These are phyloP conservation scores for Botrytis fragariae DNA, from an alignment of 2,329 filamentous ascomycete species.

Conservation along the genomic window DNA sequence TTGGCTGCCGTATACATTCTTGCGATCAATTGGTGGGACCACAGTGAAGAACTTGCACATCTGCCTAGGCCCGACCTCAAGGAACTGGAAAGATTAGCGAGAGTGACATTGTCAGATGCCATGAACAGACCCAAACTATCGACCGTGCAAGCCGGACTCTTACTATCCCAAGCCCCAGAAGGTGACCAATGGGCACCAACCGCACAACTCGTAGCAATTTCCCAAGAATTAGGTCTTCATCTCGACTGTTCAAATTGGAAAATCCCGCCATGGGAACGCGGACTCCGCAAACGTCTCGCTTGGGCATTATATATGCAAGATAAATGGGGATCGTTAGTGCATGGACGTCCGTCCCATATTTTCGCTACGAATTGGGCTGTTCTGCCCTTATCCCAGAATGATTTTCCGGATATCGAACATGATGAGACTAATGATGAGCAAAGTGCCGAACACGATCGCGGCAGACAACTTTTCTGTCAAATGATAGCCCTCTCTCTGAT, in stretches of 20 bases:
- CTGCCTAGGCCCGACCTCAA: constrained; percentile 68
- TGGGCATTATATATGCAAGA: constrained; percentile 96
- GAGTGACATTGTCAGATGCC: constrained; percentile 69
- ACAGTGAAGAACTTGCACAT: constrained; percentile 63
- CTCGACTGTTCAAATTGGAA: constrained; percentile 85
- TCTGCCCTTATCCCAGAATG: constrained; percentile 57
- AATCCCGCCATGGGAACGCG: constrained; percentile 83
- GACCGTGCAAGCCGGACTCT: constrained; percentile 72
- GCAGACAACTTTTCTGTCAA: constrained; percentile 68
- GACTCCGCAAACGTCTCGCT: constrained; percentile 77
- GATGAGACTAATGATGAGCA: constrained; percentile 62
- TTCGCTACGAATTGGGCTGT: constrained; percentile 74
- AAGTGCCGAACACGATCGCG: constrained; percentile 60
- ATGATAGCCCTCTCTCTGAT: constrained; percentile 75
- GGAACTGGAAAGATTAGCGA: constrained; percentile 70
- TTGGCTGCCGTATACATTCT: constrained; percentile 81
- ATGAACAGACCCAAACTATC: constrained; percentile 81
- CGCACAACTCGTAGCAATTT: constrained; percentile 81
- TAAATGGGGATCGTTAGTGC: constrained; percentile 83
- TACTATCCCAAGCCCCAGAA: constrained; percentile 72
- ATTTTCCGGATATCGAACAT: constrained; percentile 72
- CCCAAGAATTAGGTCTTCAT: constrained; percentile 84
- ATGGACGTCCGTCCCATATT: constrained; percentile 79
- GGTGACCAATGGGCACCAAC: constrained; percentile 82
- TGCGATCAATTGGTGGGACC: constrained; percentile 84